Evolutionary conservation across 306 rosid genomes (phyloP), one percentile per base, ranked within the genome.

Genomic region (Oxytropis ochrocephala): DNA sequence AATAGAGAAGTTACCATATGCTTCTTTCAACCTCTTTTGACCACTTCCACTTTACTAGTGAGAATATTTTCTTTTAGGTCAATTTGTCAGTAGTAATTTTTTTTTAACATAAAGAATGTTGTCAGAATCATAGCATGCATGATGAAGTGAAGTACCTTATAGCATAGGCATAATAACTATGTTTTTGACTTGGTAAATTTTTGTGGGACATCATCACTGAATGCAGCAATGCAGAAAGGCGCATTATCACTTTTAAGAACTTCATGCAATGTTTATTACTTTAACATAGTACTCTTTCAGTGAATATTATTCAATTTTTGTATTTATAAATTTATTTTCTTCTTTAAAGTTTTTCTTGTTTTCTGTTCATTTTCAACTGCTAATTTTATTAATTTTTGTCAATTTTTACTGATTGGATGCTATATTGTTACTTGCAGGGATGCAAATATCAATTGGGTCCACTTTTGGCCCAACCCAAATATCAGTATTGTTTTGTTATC

Each of bases 1-100:
- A 61, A 51, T 7, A 6, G 24, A 73, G 63, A 73, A 50, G 78
- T 70, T 51, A 73, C 63, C 30, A 0, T 62, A 29, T 14, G 14
- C 42, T 60, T 49, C 30, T 39, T 27, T 49, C 70, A 36, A 50
- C 4, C 43, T 49, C 54, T 61, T 60, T 72, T 61, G 78, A 62
- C 70, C 64, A 62, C 5, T 30, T 27, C 21, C 33, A 53, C 63
- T 62, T 72, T 72, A 39, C 14, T 44, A 50, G 43, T 32, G 0
- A 60, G 17, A 60, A 38, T 27, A 36, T 44, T 61, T 49, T 50
- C 70, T 50, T 73, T 73, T 27, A 10, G 14, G 63, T 73, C 53
- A 21, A 60, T 12, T 39, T 36, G 70, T 50, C 78, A 64, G 69
- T 73, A 36, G 5, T 33, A 43, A 11, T 1, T 7, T 8, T 13